Conservation (phyloP, 1,284 basidiomycete genomes). For the Anthracocystis setariae region DNA sequence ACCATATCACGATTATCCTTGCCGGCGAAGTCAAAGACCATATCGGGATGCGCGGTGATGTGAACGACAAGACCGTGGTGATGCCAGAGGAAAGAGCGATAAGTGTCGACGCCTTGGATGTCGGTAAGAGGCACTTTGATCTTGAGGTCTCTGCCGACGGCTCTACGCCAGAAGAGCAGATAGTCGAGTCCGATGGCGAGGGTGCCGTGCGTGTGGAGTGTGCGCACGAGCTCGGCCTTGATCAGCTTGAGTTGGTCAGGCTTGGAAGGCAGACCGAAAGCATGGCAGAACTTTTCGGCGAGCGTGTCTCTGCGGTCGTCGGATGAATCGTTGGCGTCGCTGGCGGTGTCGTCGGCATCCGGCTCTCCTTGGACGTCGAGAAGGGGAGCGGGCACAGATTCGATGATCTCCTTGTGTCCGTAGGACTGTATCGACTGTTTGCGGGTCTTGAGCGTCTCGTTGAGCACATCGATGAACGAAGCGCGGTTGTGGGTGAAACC, state of each 20-base stretch:
- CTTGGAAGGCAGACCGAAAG: slow-evolving; percentile 35
- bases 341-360: slow-evolving; percentile 6
- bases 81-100: slow-evolving; percentile 54
- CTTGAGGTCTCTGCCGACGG: slow-evolving; percentile 48
- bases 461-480: slow-evolving; percentile 30
- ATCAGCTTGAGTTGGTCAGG: slow-evolving; percentile 45
- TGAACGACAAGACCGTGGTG: slow-evolving; percentile 56
- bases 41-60: slow-evolving; percentile 53
- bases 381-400: slow-evolving; percentile 21
- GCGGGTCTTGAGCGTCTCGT: slow-evolving; percentile 19
- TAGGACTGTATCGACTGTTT: background rate
- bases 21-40: slow-evolving; percentile 53
- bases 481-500: slow-evolving; percentile 30
- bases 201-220: slow-evolving; percentile 54
- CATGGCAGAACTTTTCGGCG: slow-evolving; percentile 37
- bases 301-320: slow-evolving; percentile 20
- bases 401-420: slow-evolving; percentile 19
- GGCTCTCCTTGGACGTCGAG: slow-evolving; percentile 32
- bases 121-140: slow-evolving; percentile 58
- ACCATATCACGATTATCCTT: slow-evolving; percentile 46
- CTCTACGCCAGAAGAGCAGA: slow-evolving; percentile 57
- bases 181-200: slow-evolving; percentile 57
- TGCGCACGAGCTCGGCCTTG: slow-evolving; percentile 55
- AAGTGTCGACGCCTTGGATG: slow-evolving; percentile 45
- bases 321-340: slow-evolving; percentile 10